These are phyloP conservation scores for Aristolochia californica DNA, from an alignment of 164 flowering plant genomes.

Conservation along the genomic window DNA sequence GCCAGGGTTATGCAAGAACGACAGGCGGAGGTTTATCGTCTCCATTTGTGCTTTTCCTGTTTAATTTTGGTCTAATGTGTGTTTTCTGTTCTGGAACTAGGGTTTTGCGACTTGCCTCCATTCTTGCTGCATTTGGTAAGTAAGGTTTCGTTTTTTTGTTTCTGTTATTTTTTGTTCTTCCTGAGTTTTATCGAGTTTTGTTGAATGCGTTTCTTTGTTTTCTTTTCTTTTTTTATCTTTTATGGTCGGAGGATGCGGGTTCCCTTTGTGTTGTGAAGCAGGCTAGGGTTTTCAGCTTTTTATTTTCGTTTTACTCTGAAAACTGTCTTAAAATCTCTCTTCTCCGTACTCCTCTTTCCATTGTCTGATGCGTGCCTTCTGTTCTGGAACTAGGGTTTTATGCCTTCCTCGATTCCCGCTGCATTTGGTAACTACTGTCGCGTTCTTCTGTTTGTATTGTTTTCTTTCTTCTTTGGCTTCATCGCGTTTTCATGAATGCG, in stretches of 20 bases:
- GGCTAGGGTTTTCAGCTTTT: too few relatives aligned
- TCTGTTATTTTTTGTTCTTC: neutral
- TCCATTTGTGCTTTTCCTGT: neutral
- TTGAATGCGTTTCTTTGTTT: neutral
- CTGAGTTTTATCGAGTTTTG: neutral
- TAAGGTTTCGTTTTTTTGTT: neutral
- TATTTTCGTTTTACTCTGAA: neutral
- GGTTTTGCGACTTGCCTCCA: conserved; percentile 8
- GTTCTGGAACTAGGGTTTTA: conserved; percentile 21
- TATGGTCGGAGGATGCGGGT: neutral
- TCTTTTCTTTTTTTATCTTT: neutral
- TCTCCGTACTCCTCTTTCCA: neutral
- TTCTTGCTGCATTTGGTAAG: conserved; percentile 2
- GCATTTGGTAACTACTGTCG: neutral
- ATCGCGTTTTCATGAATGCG: neutral
- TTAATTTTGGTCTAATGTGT: conserved; percentile 14
- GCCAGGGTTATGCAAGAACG: too few relatives aligned
- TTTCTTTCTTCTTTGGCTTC: neutral
- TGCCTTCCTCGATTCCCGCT: neutral
- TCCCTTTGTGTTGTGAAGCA: too few relatives aligned
- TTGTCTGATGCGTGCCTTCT: conserved; percentile 15
- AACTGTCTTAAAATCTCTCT: neutral
- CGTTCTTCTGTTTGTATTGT: neutral
- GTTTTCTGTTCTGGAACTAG: conserved; percentile 20
- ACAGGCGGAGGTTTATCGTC: too few relatives aligned